phyloP scores from a whole-genome alignment of 768 basidiomycete genomes.

The Lepiota brunneoincarnata region DNA sequence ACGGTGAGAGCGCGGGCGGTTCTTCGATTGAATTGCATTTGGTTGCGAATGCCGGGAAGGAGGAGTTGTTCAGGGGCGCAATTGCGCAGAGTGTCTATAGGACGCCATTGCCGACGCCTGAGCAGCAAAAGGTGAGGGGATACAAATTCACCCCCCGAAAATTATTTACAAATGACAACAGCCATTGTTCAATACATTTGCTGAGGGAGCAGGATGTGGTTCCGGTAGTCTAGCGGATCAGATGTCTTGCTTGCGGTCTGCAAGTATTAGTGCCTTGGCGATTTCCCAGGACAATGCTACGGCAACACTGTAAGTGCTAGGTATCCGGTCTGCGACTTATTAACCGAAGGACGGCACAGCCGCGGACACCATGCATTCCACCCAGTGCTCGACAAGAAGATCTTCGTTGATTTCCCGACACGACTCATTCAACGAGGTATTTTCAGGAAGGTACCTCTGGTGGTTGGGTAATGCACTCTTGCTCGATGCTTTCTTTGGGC shows the following conservation, averaged over 20 bases:
- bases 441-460: conserved; percentile 50
- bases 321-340: background rate
- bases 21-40: conserved; percentile 58
- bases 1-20: conserved; percentile 61
- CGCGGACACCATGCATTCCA: conserved; percentile 45
- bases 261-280: conserved; percentile 48
- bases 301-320: conserved; percentile 37
- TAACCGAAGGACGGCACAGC: conserved; percentile 25
- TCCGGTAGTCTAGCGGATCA: conserved; percentile 29
- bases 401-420: conserved; percentile 51
- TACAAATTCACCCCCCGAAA: background rate
- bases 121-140: conserved; percentile 47
- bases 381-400: conserved; percentile 53
- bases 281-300: conserved; percentile 51
- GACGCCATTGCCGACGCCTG: conserved; percentile 45
- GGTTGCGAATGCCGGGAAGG: conserved; percentile 34
- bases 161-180: conserved; percentile 17
- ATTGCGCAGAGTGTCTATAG: conserved; percentile 65
- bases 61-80: conserved; percentile 46
- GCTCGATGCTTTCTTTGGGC: too few relatives aligned
- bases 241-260: conserved; percentile 47
- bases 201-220: conserved; percentile 48
- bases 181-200: conserved; percentile 53
- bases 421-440: conserved; percentile 39
- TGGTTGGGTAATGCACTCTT: conserved; percentile 47